Evolutionary conservation across 2,329 filamentous ascomycete species (phyloP), one percentile per base, ranked within the genome.

Genomic region (Macrophomina pseudophaseolina): DNA sequence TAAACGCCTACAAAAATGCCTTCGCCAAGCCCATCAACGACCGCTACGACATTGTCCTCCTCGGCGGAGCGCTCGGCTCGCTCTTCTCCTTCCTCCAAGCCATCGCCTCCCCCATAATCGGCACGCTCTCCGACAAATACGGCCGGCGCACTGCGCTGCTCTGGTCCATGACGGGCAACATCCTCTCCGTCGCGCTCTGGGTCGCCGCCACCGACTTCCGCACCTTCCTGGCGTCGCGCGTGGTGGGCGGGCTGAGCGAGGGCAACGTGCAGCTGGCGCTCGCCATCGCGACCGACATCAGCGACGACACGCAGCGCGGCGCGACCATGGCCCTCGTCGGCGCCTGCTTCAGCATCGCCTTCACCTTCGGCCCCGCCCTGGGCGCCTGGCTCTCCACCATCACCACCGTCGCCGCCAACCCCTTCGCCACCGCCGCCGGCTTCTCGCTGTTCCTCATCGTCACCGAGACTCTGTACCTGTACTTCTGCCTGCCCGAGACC

Each of bases 261-360:
- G 95, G 95, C 69, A 99, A 99, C 73, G 92, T 99, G 2, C 95
- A 99, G 82, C 85, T 99, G 14, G 94, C 95, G 4, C 95, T 94
- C 69, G 94, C 95, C 49, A 98, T 99, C 77, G 95, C 95, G 18
- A 95, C 94, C 46, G 95, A 99, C 77, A 94, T 99, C 71, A 97
- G 92, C 51, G 93, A 96, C 73, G 91, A 94, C 72, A 86, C 87
- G 66, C 91, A 90, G 74, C 88, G 95, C 33, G 93, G 94, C 28
- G 89, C 92, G 23, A 97, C 95, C 49, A 97, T 99, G 93, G 95
- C 95, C 7, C 85, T 99, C 65, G 94, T 99, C 33, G 95, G 95
- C 67, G 94, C 91, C 14, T 98, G 95, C 81, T 99, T 99, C 81
- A 97, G 92, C 69, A 90, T 99, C 71, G 95, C 95, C 18, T 99